These are phyloP conservation scores for Ricinus communis DNA, from an alignment of 345 rosid species.

Conservation along the genomic window DNA sequence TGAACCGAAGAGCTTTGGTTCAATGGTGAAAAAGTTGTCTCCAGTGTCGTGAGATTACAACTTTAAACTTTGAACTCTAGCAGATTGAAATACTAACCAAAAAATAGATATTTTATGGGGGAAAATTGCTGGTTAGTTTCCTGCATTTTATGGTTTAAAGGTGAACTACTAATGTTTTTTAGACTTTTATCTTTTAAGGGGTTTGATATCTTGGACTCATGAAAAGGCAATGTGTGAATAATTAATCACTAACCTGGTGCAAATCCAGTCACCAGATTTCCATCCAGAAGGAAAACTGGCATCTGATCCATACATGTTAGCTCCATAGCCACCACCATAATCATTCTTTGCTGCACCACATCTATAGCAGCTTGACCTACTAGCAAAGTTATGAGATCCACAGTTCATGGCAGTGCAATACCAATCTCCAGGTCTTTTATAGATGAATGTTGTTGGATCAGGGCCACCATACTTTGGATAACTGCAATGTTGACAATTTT, in stretches of 20 bases:
- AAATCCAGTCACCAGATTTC: constrained; percentile 89
- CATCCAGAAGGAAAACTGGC: constrained; percentile 50
- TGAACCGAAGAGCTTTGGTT: no score
- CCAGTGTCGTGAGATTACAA: no score
- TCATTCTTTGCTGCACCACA: constrained; percentile 64
- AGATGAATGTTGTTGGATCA: constrained; percentile 54
- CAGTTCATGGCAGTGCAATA: constrained; percentile 62
- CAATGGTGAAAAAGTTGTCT: no score
- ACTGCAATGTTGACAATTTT: constrained; percentile 66
- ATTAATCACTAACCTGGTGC: constrained; percentile 45
- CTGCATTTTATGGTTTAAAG: no score
- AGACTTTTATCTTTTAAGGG: neutral
- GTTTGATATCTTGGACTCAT: no score
- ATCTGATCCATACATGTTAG: constrained; percentile 11
- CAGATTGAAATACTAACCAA: no score
- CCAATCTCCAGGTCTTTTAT: constrained; percentile 78
- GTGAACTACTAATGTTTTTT: no score
- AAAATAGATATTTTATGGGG: no score
- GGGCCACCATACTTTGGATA: constrained; percentile 79
- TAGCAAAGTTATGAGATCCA: constrained; percentile 75
- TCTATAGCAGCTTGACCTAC: constrained; percentile 63
- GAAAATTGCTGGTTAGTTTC: no score
- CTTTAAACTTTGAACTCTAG: no score
- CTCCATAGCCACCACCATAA: constrained; percentile 11
- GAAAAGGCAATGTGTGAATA: neutral